A percentile compares a stretch with the other conserved stretches of the same genome.
Conservation (phyloP, 1,139 yeast genomes). For the Magnusiomyces fungicola region DNA sequence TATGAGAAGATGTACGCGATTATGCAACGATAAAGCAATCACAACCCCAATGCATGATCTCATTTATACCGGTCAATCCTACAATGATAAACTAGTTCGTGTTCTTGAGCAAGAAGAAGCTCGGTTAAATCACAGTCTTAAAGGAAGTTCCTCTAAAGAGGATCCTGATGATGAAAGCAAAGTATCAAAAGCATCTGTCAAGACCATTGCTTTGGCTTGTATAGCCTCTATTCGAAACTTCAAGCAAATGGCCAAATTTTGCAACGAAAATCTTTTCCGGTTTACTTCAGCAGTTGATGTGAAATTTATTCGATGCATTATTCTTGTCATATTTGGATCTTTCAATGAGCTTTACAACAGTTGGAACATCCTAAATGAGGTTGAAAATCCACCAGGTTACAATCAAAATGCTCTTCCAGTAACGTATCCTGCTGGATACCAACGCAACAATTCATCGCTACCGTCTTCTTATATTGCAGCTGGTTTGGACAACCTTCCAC, state of each 20-base stretch:
- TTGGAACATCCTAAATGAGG: constrained; percentile 36
- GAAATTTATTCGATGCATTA: constrained; percentile 63
- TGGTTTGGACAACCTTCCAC: background rate
- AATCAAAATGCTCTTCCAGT: background rate
- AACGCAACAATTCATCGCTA: background rate
- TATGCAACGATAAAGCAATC: constrained; percentile 53
- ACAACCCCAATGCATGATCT: constrained; percentile 10
- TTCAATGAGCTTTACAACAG: constrained; percentile 72
- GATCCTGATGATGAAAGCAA: constrained; percentile 11
- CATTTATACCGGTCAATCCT: constrained; percentile 15
- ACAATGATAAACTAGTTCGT: constrained; percentile 20
- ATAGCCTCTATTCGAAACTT: constrained; percentile 13
- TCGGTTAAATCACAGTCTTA: background rate
- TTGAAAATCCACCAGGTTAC: constrained; percentile 9
- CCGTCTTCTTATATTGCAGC: background rate
- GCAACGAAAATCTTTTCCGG: constrained; percentile 21
- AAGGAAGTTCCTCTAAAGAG: constrained; percentile 1
- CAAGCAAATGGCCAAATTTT: constrained; percentile 18
- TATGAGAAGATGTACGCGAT: constrained; percentile 56
- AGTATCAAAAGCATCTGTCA: background rate
- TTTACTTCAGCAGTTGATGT: constrained; percentile 45
- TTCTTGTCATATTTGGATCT: constrained; percentile 64
- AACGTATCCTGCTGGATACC: too few relatives aligned
- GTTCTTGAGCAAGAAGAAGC: constrained; percentile 21
- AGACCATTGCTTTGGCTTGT: constrained; percentile 12